Evolutionary conservation across 768 basidiomycete species (phyloP).

Genomic region (Phlebiopsis gigantea): DNA sequence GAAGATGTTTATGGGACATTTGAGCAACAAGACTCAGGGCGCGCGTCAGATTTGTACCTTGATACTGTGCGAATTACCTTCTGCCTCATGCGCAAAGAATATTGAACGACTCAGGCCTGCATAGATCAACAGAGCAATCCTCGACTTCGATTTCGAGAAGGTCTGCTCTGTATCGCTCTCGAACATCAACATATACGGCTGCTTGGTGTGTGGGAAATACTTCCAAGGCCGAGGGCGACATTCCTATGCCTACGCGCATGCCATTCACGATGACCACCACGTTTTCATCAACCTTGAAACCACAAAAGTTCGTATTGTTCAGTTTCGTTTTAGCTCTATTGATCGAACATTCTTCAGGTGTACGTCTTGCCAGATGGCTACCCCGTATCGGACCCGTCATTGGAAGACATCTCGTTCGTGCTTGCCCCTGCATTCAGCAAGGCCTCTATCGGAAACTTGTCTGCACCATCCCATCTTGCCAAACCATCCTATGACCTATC

Average conservation of each 20-base stretch:
- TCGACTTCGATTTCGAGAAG: conserved; percentile 99
- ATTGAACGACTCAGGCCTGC: background rate
- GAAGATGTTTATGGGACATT: conserved; percentile 20
- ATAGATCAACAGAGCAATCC: conserved; percentile 83
- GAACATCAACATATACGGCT: conserved; percentile 97
- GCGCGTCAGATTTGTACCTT: conserved; percentile 84
- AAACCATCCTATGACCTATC: conserved; percentile 84
- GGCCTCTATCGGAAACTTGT: conserved; percentile 47
- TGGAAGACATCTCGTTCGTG: conserved; percentile 92
- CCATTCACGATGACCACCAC: conserved; percentile 96
- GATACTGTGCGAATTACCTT: conserved; percentile 67
- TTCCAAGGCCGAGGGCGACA: conserved; percentile 94
- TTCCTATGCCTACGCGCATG: conserved; percentile 94
- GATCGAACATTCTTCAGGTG: conserved; percentile 47
- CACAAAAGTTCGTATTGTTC: conserved; percentile 62
- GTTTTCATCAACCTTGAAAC: conserved; percentile 96
- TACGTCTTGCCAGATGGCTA: conserved; percentile 98
- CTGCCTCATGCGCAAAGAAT: background rate
- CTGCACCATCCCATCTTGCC: conserved; percentile 50
- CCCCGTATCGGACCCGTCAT: conserved; percentile 90
- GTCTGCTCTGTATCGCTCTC: conserved; percentile 94
- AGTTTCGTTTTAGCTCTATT: no score
- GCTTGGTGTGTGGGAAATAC: conserved; percentile 97
- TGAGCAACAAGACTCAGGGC: conserved; percentile 23
- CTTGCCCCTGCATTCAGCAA: conserved; percentile 83